Evolutionary conservation across 257 asterid genomes (phyloP), one percentile per base, ranked within the genome.

Genomic region (Asclepias syriaca): DNA sequence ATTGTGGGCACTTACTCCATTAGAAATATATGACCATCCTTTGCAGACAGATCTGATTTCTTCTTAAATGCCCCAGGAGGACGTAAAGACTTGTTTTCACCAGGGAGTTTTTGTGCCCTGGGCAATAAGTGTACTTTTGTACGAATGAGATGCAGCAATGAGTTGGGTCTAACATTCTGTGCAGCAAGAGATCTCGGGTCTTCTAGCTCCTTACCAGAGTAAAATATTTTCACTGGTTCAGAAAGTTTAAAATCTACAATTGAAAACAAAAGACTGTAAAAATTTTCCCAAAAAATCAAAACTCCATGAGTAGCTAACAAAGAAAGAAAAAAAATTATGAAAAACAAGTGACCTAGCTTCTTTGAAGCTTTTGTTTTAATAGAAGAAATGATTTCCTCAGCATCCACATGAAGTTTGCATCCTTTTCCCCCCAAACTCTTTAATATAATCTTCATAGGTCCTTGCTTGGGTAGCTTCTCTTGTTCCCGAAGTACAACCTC

Each of bases 21-120:
- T 50, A 95, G 81, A 85, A 88, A 95, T 77, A 95, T 87, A 79
- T 88, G 99, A 29, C 99, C 99, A 81, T 95, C 99, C 85, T 95
- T 95, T 39, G 82, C 97, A 5, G 99, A 95, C 77, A 95, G 97
- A 83, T 95, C 99, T 55, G 99, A 86, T 83, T 90, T 95, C 83
- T 92, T 95, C 89, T 92, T 95, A 81, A 95, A 95, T 56, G 99
- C 99, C 77, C 99, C 99, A 73, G 99, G 99, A 77, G 99, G 99
- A 70, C 98, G 98, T 80, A 83, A 74, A 64, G 99, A 92, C 86
- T 88, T 95, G 83, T 95, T 92, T 84, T 88, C 96, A 55, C 99
- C 94, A 21, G 99, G 99, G 75, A 95, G 92, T 84, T 87, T 95
- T 81, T 92, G 99, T 70, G 99, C 98, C 77, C 97, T 85, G 14